Evolutionary conservation across 2,329 filamentous ascomycete genomes (phyloP).

Genomic region (Drechslera avenae): DNA sequence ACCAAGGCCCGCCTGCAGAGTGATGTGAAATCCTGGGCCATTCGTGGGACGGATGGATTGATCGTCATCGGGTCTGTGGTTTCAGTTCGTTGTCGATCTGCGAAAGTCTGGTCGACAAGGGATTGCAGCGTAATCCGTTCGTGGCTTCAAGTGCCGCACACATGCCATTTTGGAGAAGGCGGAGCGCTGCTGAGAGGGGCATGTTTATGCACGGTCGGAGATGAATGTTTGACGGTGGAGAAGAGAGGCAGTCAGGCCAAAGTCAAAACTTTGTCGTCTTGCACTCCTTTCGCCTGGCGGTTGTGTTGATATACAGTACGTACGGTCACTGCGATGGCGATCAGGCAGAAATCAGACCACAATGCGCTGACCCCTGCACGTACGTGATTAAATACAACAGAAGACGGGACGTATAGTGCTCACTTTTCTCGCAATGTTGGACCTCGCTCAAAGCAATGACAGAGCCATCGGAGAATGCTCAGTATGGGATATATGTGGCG

Average conservation of each 20-base stretch:
- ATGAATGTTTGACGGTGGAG: neutral
- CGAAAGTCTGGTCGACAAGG: neutral
- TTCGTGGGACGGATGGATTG: conserved; percentile 1
- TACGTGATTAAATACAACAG: too few species aligned
- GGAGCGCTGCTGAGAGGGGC: neutral
- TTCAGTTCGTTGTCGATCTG: neutral
- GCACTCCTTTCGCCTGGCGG: neutral
- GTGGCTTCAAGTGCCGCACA: neutral
- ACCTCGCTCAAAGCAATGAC: too few species aligned
- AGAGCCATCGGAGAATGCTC: too few species aligned
- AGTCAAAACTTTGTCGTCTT: neutral
- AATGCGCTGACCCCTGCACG: too few species aligned
- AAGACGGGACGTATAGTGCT: too few species aligned
- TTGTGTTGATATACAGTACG: neutral
- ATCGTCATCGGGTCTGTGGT: neutral
- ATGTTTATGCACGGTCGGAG: conserved; percentile 1
- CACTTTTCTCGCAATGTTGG: too few species aligned
- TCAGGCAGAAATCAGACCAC: too few species aligned
- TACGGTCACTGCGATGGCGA: too few species aligned
- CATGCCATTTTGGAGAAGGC: neutral
- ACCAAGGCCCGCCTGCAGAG: neutral
- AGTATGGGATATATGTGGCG: too few species aligned
- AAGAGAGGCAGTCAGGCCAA: neutral
- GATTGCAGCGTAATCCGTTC: neutral
- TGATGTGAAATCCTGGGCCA: conserved; percentile 2